A percentile compares a stretch with the other conserved stretches of the same genome.
Evolutionary conservation across 768 basidiomycete species (phyloP).

Genomic region (Phanerodontia chrysosporium): DNA sequence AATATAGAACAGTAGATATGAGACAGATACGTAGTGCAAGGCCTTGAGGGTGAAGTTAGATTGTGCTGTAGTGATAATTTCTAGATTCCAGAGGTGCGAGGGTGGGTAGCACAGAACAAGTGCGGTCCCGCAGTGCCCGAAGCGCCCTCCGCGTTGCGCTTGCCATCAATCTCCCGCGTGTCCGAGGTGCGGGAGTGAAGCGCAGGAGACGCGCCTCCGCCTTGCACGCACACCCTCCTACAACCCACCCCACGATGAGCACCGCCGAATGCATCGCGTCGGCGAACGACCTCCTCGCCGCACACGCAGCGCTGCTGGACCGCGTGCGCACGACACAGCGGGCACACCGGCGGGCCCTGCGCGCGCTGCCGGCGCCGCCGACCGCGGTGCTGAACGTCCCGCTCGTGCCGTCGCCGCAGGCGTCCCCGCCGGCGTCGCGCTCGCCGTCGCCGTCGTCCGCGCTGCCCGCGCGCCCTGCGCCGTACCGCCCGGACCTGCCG

Average conservation of each 20-base stretch:
- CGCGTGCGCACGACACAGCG: conserved; percentile 56
- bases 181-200: too few species aligned
- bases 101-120: too few species aligned
- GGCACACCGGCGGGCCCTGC: conserved; percentile 51
- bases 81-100: too few species aligned
- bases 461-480: conserved; percentile 30
- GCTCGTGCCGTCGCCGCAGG: conserved; percentile 52
- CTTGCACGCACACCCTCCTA: too few species aligned
- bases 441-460: not conserved
- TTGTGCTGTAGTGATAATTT: too few species aligned
- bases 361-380: conserved; percentile 51
- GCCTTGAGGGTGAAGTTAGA: too few species aligned
- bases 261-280: conserved; percentile 34
- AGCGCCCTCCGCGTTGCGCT: too few species aligned
- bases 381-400: conserved; percentile 52
- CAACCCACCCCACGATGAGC: conserved; percentile 2
- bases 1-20: too few species aligned
- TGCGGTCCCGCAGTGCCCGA: too few species aligned
- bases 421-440: conserved; percentile 43
- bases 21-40: too few species aligned
- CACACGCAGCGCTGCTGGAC: conserved; percentile 55
- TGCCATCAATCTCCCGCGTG: too few species aligned
- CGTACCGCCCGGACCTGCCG: conserved; percentile 48
- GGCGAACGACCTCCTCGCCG: conserved; percentile 61
- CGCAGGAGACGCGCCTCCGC: too few species aligned